Conservation (phyloP, 2,329 filamentous ascomycete genomes). For the Phoma sp. region DNA sequence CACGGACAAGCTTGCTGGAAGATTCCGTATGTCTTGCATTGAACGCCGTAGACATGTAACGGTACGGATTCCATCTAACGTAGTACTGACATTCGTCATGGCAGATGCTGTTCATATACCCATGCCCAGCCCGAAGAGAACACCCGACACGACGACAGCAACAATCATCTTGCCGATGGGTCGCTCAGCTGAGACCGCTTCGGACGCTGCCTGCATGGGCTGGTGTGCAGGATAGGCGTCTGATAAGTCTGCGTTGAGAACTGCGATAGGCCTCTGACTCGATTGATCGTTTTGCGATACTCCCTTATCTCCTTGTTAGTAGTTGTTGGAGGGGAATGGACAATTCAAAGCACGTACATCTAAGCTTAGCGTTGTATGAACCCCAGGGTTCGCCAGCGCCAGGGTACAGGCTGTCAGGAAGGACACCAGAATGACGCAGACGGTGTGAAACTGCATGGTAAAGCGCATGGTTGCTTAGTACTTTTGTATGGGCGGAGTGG, state of each 20-base stretch:
- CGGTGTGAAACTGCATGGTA: neutral
- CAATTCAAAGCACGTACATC: neutral
- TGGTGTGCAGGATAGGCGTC: neutral
- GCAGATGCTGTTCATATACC: neutral
- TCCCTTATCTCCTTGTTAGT: neutral
- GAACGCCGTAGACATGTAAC: too few species aligned
- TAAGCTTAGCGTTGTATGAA: neutral
- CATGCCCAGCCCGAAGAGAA: constrained; percentile 18
- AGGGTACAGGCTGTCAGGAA: constrained; percentile 3
- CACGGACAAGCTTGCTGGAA: too few species aligned
- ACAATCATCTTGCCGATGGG: constrained; percentile 10
- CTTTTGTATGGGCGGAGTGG: neutral
- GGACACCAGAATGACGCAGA: neutral
- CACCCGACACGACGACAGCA: constrained; percentile 5
- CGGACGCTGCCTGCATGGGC: constrained; percentile 14
- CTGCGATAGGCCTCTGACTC: neutral
- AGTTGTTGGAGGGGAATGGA: neutral
- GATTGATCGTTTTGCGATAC: neutral
- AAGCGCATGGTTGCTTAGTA: constrained; percentile 1
- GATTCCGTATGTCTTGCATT: too few species aligned
- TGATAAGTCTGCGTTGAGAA: neutral
- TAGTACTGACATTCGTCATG: too few species aligned
- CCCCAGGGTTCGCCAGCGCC: constrained; percentile 1
- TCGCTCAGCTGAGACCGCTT: constrained; percentile 11
- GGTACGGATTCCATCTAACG: too few species aligned